A percentile compares a stretch with the other conserved stretches of the same genome.
Conservation (phyloP, 805 yeast genomes). For the Saccharomycopsis olivae region DNA sequence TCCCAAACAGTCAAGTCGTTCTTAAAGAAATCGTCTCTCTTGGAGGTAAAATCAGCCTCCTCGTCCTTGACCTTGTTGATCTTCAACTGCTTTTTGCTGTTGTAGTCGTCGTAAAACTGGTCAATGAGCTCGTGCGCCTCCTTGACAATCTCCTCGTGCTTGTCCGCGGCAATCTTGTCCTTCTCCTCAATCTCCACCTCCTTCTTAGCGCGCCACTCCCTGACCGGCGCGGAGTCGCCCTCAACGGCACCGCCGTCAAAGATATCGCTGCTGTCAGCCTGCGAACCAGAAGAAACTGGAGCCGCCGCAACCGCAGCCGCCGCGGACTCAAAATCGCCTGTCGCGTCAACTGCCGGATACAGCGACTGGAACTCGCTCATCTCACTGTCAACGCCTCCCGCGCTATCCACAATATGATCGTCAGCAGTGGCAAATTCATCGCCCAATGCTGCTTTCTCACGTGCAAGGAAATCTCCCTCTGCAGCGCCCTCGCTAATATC, state of each 20-base stretch:
- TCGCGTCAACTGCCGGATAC: slow-evolving; percentile 10
- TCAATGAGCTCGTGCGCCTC: slow-evolving; percentile 17
- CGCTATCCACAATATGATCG: slow-evolving; percentile 7
- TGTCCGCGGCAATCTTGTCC: slow-evolving; percentile 13
- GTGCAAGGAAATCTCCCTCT: slow-evolving; percentile 15
- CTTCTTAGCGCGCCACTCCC: slow-evolving; percentile 15
- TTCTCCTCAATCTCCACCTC: slow-evolving; percentile 16
- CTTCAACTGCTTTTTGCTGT: slow-evolving; percentile 13
- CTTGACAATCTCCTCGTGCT: slow-evolving; percentile 12
- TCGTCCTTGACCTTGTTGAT: slow-evolving; percentile 16
- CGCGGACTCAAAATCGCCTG: not conserved
- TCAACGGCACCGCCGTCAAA: not conserved
- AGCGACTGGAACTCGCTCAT: slow-evolving; percentile 12
- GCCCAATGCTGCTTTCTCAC: slow-evolving; percentile 18
- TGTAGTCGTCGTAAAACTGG: slow-evolving; percentile 18
- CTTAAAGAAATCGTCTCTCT: slow-evolving; percentile 18
- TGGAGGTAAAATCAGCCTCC: slow-evolving; percentile 13
- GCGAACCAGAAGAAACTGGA: not conserved
- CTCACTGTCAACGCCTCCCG: slow-evolving; percentile 9
- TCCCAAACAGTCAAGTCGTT: slow-evolving; percentile 17
- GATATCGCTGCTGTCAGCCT: not conserved
- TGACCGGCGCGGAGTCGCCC: slow-evolving; percentile 10
- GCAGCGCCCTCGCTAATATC: slow-evolving; percentile 10
- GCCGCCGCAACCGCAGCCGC: not conserved
- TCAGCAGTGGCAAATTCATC: slow-evolving; percentile 17